Evolutionary conservation across 1,284 basidiomycete species (phyloP).

Genomic region (Pterulicium gracile): DNA sequence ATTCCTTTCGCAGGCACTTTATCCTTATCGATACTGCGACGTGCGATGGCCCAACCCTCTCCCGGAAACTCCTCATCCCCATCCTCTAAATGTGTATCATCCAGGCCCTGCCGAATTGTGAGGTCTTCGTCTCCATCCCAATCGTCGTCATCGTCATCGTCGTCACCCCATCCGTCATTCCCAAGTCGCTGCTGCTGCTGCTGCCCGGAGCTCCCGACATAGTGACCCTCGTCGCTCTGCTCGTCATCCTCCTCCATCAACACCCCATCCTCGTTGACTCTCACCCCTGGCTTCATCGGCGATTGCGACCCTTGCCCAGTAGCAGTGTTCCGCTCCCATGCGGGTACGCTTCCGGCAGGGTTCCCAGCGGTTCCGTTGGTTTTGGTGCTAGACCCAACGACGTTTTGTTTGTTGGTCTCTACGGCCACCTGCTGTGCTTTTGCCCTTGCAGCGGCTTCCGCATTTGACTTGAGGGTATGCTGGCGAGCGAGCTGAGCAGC

Average conservation of each 20-base stretch:
- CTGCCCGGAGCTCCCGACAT: constrained; percentile 20
- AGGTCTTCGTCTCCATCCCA: constrained; percentile 52
- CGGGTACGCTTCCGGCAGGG: constrained; percentile 17
- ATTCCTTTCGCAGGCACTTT: constrained; percentile 74
- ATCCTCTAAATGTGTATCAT: constrained; percentile 33
- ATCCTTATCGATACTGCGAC: constrained; percentile 53
- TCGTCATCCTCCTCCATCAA: constrained; percentile 67
- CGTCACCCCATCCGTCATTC: constrained; percentile 59
- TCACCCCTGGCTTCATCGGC: constrained; percentile 30
- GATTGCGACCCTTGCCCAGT: constrained; percentile 35
- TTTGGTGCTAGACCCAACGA: constrained; percentile 23
- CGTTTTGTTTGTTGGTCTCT: constrained; percentile 32
- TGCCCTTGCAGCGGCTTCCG: constrained; percentile 68
- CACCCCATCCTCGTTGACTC: constrained; percentile 58
- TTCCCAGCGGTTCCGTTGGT: constrained; percentile 16
- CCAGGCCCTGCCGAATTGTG: constrained; percentile 50
- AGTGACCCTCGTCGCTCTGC: constrained; percentile 40
- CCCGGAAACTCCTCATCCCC: constrained; percentile 30
- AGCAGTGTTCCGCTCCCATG: constrained; percentile 74
- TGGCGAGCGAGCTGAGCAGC: constrained; percentile 87
- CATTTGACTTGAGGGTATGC: constrained; percentile 78
- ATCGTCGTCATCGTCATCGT: constrained; percentile 47
- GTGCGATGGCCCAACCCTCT: constrained; percentile 70
- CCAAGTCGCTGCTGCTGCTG: constrained; percentile 10
- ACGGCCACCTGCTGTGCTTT: constrained; percentile 49